Conservation (phyloP, 2,329 filamentous ascomycete species). For the Aspergillus sclerotialis region DNA sequence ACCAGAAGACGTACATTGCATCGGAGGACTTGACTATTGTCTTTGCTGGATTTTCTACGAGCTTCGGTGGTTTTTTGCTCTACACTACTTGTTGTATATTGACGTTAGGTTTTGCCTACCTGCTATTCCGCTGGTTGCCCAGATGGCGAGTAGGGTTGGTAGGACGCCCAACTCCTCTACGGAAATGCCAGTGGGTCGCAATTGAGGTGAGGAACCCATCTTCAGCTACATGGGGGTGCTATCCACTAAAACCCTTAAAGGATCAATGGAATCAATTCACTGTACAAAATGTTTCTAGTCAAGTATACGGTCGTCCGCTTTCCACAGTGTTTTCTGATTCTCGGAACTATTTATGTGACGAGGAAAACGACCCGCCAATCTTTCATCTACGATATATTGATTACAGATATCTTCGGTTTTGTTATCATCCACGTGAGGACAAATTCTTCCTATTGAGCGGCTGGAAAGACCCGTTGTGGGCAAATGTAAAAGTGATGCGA, state of each 20-base stretch:
- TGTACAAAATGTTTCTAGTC: conserved; percentile 60
- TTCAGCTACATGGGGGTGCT: background rate
- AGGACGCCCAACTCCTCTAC: conserved; percentile 62
- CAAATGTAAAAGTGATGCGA: conserved; percentile 65
- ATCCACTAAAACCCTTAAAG: conserved; percentile 34
- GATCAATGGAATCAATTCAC: conserved; percentile 95
- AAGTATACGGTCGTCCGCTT: conserved; percentile 55
- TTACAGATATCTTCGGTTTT: conserved; percentile 91
- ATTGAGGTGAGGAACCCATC: conserved; percentile 57
- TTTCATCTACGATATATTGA: conserved; percentile 69
- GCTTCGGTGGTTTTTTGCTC: conserved; percentile 56
- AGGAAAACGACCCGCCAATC: conserved; percentile 69
- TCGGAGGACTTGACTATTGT: conserved; percentile 94
- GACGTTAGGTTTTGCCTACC: conserved; percentile 71
- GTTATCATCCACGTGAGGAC: conserved; percentile 81
- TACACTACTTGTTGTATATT: conserved; percentile 66
- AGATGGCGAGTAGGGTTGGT: conserved; percentile 73
- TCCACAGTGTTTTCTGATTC: conserved; percentile 51
- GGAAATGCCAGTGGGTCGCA: conserved; percentile 81
- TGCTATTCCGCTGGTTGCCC: conserved; percentile 85
- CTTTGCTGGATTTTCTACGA: conserved; percentile 84
- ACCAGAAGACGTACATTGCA: conserved; percentile 86
- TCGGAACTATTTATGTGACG: conserved; percentile 54
- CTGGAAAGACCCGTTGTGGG: conserved; percentile 94
- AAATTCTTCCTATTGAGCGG: conserved; percentile 79